phyloP scores from a whole-genome alignment of 805 yeast genomes.

The Metschnikowia reukaufii region DNA sequence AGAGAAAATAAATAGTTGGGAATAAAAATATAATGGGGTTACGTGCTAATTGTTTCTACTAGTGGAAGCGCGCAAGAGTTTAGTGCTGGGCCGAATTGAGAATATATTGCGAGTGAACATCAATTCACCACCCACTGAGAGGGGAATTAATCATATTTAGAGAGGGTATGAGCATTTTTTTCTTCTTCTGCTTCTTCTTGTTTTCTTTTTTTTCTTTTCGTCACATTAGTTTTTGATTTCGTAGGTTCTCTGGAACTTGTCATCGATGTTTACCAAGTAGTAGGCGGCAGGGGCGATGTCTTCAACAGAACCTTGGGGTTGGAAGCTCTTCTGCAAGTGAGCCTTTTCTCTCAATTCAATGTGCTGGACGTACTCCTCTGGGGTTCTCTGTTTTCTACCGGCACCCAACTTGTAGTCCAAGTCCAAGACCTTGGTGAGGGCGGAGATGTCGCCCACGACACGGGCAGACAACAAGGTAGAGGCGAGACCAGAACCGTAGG shows the following conservation, averaged over 20 bases:
- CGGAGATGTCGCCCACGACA: conserved; percentile 77
- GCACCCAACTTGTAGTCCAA: conserved; percentile 63
- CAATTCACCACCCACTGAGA: too few species aligned
- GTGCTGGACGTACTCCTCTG: conserved; percentile 79
- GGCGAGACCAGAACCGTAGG: conserved; percentile 98
- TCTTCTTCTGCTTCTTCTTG: too few species aligned
- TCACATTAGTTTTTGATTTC: conserved; percentile 48
- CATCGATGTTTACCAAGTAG: conserved; percentile 82
- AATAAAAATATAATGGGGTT: too few species aligned
- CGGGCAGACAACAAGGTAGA: conserved; percentile 79
- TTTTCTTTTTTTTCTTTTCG: background rate
- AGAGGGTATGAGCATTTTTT: too few species aligned
- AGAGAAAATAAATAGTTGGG: too few species aligned
- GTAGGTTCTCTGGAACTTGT: conserved; percentile 82
- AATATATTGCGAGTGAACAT: too few species aligned
- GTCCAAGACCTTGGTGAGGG: conserved; percentile 63
- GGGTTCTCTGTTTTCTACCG: conserved; percentile 64
- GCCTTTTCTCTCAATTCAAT: conserved; percentile 85
- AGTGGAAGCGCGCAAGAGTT: too few species aligned
- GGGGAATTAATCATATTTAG: too few species aligned
- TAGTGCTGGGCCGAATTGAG: too few species aligned
- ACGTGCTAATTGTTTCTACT: too few species aligned
- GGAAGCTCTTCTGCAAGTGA: conserved; percentile 75
- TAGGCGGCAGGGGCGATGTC: conserved; percentile 72
- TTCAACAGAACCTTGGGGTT: conserved; percentile 79